These are phyloP conservation scores for Fusarium oligoseptatum DNA, from an alignment of 2,329 filamentous ascomycete species.

Conservation along the genomic window DNA sequence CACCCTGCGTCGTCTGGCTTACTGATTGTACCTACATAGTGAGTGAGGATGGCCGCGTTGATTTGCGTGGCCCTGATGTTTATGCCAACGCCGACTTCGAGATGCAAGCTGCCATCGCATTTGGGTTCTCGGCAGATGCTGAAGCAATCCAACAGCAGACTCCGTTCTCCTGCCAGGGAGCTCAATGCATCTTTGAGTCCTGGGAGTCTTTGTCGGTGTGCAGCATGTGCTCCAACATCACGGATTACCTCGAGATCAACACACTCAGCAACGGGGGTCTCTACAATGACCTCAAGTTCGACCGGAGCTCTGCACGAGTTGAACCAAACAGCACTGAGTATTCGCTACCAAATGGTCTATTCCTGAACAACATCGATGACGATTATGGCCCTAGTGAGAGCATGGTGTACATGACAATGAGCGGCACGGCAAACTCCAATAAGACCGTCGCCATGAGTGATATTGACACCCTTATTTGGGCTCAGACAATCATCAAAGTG, in stretches of 20 bases:
- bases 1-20: neutral
- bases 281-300: neutral
- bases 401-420: constrained; percentile 33
- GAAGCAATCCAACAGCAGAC: constrained; percentile 7
- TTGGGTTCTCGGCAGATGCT: constrained; percentile 10
- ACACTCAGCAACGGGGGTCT: constrained; percentile 1
- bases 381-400: neutral
- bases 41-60: neutral
- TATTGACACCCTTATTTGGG: constrained; percentile 33
- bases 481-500: constrained; percentile 26
- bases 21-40: neutral
- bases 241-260: neutral
- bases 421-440: constrained; percentile 14
- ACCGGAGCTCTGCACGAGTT: neutral
- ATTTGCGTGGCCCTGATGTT: neutral
- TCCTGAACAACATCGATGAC: constrained; percentile 22
- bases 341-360: constrained; percentile 16
- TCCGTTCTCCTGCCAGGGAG: neutral
- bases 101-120: constrained; percentile 25
- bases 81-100: constrained; percentile 21
- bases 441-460: constrained; percentile 22
- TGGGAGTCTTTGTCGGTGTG: constrained; percentile 21
- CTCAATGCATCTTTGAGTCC: constrained; percentile 10
- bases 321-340: constrained; percentile 1
- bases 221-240: constrained; percentile 18